These are phyloP conservation scores for Cercospora janseana DNA, from an alignment of 2,329 filamentous ascomycete species.

Conservation along the genomic window DNA sequence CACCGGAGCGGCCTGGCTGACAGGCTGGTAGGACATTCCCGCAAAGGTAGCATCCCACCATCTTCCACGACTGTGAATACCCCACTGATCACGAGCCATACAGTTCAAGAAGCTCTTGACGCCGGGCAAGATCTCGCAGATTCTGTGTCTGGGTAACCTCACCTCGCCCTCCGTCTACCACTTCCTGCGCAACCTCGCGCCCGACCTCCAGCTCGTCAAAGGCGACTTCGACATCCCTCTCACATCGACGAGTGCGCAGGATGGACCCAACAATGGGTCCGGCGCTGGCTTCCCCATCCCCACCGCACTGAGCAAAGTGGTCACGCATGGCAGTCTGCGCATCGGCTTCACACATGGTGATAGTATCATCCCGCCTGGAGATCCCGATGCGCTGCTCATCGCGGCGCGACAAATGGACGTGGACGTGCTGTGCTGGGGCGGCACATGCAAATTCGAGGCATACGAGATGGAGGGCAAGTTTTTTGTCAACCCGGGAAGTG, in stretches of 20 bases:
- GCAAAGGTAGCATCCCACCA: conserved; percentile 63
- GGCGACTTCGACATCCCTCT: conserved; percentile 69
- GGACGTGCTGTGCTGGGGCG: conserved; percentile 67
- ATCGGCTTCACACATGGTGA: conserved; percentile 71
- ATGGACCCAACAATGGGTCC: conserved; percentile 14
- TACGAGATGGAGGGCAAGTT: conserved; percentile 72
- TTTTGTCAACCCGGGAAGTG: conserved; percentile 68
- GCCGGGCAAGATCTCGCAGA: conserved; percentile 59
- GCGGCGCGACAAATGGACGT: conserved; percentile 70
- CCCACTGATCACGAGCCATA: conserved; percentile 9
- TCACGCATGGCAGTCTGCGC: conserved; percentile 65
- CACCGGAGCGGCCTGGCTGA: conserved; percentile 23
- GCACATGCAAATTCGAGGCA: conserved; percentile 67
- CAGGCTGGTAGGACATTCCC: conserved; percentile 65
- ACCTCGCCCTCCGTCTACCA: conserved; percentile 58
- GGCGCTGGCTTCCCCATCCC: conserved; percentile 35
- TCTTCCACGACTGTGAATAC: conserved; percentile 1
- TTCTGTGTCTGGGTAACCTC: conserved; percentile 59
- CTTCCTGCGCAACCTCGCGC: conserved; percentile 55
- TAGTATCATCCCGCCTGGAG: conserved; percentile 67
- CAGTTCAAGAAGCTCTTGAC: conserved; percentile 57
- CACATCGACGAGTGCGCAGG: conserved; percentile 48
- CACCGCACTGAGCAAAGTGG: conserved; percentile 63
- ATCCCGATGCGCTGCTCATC: conserved; percentile 65
- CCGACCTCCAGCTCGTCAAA: conserved; percentile 67